Percentiles rank a stretch among this genome's conserved stretches.
phyloP scores from a whole-genome alignment of 2,329 filamentous ascomycete genomes.

The Diplocarpon rosae region DNA sequence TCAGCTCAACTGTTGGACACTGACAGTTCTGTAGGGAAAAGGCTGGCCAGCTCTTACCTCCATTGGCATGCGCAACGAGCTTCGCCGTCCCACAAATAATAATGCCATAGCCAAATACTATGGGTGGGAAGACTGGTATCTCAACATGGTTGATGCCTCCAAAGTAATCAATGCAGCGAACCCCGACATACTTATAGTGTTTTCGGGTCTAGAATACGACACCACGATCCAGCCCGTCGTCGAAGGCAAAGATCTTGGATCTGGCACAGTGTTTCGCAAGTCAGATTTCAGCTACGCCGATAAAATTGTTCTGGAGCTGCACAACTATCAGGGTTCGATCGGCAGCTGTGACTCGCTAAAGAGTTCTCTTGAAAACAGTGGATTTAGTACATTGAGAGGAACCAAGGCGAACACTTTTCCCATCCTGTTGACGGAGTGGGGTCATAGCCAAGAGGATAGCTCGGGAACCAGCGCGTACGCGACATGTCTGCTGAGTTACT shows the following conservation, averaged over 20 bases:
- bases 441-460: slow-evolving; percentile 36
- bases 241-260: slow-evolving; percentile 11
- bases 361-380: slow-evolving; percentile 3
- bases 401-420: slow-evolving; percentile 29
- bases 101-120: slow-evolving; percentile 24
- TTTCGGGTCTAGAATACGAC: slow-evolving; percentile 38
- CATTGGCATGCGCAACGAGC: slow-evolving; percentile 31
- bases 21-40: slow-evolving; percentile 3
- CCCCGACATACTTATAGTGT: slow-evolving; percentile 34
- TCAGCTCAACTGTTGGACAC: neutral
- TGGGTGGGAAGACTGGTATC: slow-evolving; percentile 36
- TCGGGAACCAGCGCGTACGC: slow-evolving; percentile 38
- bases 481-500: slow-evolving; percentile 35
- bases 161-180: slow-evolving; percentile 33
- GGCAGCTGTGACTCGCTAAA: slow-evolving; percentile 16
- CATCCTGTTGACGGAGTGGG: slow-evolving; percentile 33
- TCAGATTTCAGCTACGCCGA: slow-evolving; percentile 30
- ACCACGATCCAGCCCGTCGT: slow-evolving; percentile 16
- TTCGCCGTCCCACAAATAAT: slow-evolving; percentile 22
- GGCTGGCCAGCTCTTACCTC: slow-evolving; percentile 15
- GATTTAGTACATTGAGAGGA: slow-evolving; percentile 13
- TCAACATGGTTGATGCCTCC: slow-evolving; percentile 32
- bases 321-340: slow-evolving; percentile 37
- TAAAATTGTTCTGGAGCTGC: slow-evolving; percentile 37
- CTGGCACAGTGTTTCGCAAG: slow-evolving; percentile 26